Base-by-base conservation (phyloP, 768 basidiomycete species). In the Galerina marginata region DNA sequence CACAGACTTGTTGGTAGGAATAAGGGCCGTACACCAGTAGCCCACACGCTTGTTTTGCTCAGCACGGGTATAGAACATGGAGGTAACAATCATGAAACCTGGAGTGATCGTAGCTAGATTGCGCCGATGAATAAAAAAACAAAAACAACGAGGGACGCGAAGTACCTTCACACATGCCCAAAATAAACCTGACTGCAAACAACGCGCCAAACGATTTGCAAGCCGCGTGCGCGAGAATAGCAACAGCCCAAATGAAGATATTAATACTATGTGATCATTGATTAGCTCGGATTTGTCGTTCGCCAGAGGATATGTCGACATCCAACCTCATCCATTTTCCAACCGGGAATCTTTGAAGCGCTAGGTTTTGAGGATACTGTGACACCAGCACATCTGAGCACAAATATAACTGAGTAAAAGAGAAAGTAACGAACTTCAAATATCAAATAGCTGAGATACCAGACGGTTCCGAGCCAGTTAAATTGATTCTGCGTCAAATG, bases 321-420 rank as follows among this genome's bases (percentile, higher is more conserved):
- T 23, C 65, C 44, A 62, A 89, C 89, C 89, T 91, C 85, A 92
- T 91, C 91, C 91, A 92, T 77, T 91, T 92, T 48, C 86, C 91
- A 46, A 92, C 87, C 4, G 89, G 90, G 54, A 90, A 83, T 55
- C 81, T 83, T 67, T 92, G 91, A 25, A 92, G 78, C 4, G 90
- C 91, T 54, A 91, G 76, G 65, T 90, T 92, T 73, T 92, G 90
- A 2, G 91, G 90, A 68, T 89, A 91, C 77, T 91, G 54, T 71
- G 29, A 33, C 29, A 3, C 7, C 29, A 33, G 7, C 50, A 78
- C 75, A 23, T 15, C 12, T 40, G 14, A 51, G 46, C 15, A 36
- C 14, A 10, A 11, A 36, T 16, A 16, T 23, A 36, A 45, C 47
- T 40, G 20, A 33, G 10, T 23, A 59, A 52, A 52, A 33, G 29